Evolutionary conservation across 2,329 filamentous ascomycete species (phyloP).

Genomic region (Aureobasidium sp.): DNA sequence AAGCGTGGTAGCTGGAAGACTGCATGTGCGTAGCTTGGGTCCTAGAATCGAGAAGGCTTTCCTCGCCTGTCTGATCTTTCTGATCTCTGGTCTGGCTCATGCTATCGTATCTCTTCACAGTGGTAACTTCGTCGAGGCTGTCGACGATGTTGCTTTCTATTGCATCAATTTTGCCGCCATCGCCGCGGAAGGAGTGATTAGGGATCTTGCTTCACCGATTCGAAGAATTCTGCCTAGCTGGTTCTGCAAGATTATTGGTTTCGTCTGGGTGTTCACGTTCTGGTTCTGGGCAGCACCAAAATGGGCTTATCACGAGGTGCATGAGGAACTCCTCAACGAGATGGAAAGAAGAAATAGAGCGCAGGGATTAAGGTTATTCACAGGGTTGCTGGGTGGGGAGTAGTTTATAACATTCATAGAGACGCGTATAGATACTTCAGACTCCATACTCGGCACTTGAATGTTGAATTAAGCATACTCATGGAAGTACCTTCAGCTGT

Average conservation of each 20-base stretch:
- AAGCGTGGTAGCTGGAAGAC: neutral
- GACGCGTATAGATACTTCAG: too few relatives aligned
- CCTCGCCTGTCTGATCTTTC: neutral
- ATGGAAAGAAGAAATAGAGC: neutral
- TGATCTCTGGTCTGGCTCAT: neutral
- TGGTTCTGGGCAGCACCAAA: slow-evolving; percentile 2
- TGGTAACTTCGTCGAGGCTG: neutral
- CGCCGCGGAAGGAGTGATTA: neutral
- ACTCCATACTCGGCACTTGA: too few relatives aligned
- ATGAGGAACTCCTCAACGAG: neutral
- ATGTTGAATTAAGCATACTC: too few relatives aligned
- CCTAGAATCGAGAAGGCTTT: neutral
- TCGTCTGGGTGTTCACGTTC: neutral
- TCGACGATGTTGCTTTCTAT: neutral
- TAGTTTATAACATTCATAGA: neutral
- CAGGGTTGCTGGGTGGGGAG: neutral
- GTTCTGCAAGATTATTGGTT: neutral
- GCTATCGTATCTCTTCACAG: neutral
- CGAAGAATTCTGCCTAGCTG: neutral
- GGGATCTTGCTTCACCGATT: neutral
- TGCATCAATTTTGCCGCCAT: neutral
- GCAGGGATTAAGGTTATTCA: neutral
- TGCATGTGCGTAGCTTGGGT: neutral
- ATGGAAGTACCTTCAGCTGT: too few relatives aligned
- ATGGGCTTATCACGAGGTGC: neutral